phyloP scores from a whole-genome alignment of 2,329 filamentous ascomycete species.

The Microsporum ferrugineum region DNA sequence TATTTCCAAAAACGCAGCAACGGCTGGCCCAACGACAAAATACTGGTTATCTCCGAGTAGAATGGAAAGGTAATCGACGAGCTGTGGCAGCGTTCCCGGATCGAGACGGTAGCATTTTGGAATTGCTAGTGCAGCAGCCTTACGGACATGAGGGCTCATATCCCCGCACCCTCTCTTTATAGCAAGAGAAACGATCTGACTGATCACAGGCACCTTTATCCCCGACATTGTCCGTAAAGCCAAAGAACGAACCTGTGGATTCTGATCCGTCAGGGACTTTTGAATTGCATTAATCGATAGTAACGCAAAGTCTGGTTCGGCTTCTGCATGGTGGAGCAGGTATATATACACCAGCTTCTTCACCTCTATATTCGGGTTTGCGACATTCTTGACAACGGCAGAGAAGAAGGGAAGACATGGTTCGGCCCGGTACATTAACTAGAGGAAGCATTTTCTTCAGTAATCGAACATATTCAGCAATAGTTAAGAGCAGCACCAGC shows the following conservation, averaged over 20 bases:
- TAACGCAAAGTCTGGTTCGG: conserved; percentile 87
- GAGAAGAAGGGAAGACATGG: conserved; percentile 89
- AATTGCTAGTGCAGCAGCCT: conserved; percentile 83
- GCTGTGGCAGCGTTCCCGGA: conserved; percentile 68
- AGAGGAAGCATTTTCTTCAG: conserved; percentile 5
- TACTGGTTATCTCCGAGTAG: conserved; percentile 87
- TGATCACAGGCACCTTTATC: conserved; percentile 94
- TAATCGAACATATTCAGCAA: neutral
- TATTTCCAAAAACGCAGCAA: conserved; percentile 76
- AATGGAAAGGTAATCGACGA: conserved; percentile 67
- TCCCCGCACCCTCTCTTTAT: conserved; percentile 90
- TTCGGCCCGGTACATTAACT: conserved; percentile 94
- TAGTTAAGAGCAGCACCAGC: neutral
- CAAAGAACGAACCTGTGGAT: conserved; percentile 80
- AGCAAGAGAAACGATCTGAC: conserved; percentile 87
- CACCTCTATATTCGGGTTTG: conserved; percentile 84
- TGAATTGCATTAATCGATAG: conserved; percentile 98
- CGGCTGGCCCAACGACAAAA: conserved; percentile 88
- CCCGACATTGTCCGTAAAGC: conserved; percentile 94
- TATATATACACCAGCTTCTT: conserved; percentile 99
- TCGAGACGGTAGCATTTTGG: conserved; percentile 93
- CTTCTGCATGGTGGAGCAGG: conserved; percentile 88
- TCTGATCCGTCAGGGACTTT: conserved; percentile 86
- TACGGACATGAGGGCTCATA: conserved; percentile 88
- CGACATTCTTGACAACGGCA: conserved; percentile 96